Percentiles rank a stretch among this genome's conserved stretches.
phyloP scores from a whole-genome alignment of 371 early-diverging fungal genomes.

The Lichtheimia ornata region DNA sequence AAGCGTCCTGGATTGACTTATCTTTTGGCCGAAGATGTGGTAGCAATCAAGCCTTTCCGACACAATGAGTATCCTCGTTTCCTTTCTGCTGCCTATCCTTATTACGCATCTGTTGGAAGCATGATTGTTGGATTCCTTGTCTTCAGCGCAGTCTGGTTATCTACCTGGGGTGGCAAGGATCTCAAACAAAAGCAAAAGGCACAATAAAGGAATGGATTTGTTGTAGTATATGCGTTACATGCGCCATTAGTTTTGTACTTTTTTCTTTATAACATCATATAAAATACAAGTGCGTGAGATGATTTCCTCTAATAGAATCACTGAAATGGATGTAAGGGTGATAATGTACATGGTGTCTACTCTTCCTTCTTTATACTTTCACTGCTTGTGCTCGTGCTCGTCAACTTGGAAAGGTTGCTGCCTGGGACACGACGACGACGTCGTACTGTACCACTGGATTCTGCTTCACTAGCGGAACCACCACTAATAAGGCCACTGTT shows the following conservation, averaged over 20 bases:
- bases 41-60: slow-evolving; percentile 87
- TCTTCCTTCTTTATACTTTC: no score
- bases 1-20: slow-evolving; percentile 80
- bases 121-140: slow-evolving; percentile 86
- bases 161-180: slow-evolving; percentile 40
- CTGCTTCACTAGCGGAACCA: slow-evolving; percentile 27
- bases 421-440: not conserved
- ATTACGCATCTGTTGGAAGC: slow-evolving; percentile 85
- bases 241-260: no score
- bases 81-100: slow-evolving; percentile 89
- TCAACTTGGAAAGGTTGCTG: no score
- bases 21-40: slow-evolving; percentile 71
- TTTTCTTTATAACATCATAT: no score
- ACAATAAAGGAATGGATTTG: slow-evolving; percentile 9
- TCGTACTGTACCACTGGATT: slow-evolving; percentile 9
- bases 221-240: no score
- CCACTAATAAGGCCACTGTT: slow-evolving; percentile 25
- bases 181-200: slow-evolving; percentile 14
- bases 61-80: slow-evolving; percentile 96
- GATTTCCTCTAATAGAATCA: no score
- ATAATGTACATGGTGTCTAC: no score
- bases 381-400: no score
- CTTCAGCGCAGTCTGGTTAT: slow-evolving; percentile 81
- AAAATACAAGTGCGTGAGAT: no score
- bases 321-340: no score